A percentile compares a stretch with the other conserved stretches of the same genome.
Conservation (phyloP, 345 rosid species). For the Rhodamnia rubescens region DNA sequence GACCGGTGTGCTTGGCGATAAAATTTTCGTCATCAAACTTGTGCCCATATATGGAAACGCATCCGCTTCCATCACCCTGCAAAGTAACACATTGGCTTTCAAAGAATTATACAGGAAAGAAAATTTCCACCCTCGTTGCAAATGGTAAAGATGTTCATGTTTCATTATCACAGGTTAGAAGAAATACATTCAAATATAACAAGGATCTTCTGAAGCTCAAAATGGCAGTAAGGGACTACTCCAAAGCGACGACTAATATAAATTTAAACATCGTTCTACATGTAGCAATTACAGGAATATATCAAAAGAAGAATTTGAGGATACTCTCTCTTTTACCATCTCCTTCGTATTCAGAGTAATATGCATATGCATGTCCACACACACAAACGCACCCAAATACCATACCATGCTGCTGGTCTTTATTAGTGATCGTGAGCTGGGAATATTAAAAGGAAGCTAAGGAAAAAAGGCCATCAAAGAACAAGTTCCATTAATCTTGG, state of each 20-base stretch:
- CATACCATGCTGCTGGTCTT: background rate
- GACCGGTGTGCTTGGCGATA: conserved; percentile 88
- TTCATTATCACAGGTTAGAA: background rate
- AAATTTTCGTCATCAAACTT: conserved; percentile 89
- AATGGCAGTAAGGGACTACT: background rate
- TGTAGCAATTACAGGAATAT: background rate
- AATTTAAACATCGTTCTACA: background rate
- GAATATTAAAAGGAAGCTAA: background rate
- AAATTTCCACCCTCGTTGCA: background rate
- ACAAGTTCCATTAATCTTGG: background rate
- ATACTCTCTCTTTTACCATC: background rate
- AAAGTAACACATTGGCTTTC: background rate
- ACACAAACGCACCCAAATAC: background rate
- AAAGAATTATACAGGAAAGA: background rate
- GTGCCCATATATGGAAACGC: conserved; percentile 71
- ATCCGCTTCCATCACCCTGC: conserved; percentile 97
- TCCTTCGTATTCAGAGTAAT: background rate
- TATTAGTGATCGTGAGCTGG: background rate
- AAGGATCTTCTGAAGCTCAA: background rate
- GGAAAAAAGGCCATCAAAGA: background rate
- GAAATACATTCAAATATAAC: background rate
- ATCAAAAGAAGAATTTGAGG: background rate
- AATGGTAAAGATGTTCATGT: background rate
- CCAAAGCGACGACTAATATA: background rate
- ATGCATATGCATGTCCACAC: background rate